phyloP scores from a whole-genome alignment of 306 rosid genomes.

The Rubus parviflorus region DNA sequence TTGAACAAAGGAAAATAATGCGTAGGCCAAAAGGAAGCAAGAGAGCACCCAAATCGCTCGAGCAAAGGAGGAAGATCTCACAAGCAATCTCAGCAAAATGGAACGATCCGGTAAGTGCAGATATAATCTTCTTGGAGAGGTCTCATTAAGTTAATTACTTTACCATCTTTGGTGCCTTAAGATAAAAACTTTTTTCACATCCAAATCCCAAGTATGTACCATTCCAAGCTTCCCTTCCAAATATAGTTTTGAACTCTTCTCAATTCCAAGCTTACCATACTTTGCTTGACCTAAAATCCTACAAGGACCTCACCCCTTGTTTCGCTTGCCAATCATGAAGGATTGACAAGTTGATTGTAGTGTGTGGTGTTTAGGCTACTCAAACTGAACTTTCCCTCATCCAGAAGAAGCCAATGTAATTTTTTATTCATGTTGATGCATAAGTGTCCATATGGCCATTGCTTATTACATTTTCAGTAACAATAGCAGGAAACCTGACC shows the following conservation, averaged over 20 bases:
- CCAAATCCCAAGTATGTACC: background rate
- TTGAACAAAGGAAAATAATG: conserved; percentile 55
- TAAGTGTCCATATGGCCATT: background rate
- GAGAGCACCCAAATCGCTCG: conserved; percentile 84
- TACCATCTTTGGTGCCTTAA: background rate
- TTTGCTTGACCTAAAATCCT: background rate
- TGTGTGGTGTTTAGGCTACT: background rate
- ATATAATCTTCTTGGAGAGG: conserved; percentile 21
- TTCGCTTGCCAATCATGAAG: background rate
- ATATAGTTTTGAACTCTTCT: background rate
- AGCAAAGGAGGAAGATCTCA: conserved; percentile 88
- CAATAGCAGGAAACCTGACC: background rate
- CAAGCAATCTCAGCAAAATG: conserved; percentile 90
- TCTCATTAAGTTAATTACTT: background rate
- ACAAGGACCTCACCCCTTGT: background rate
- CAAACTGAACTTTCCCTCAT: conserved; percentile 5
- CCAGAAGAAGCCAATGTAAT: background rate
- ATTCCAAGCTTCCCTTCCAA: background rate
- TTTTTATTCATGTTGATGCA: background rate
- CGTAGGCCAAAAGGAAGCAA: conserved; percentile 48
- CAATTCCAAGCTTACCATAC: background rate
- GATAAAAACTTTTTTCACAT: background rate
- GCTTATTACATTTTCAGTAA: background rate
- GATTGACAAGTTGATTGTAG: background rate
- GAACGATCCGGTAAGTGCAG: conserved; percentile 79